These are phyloP conservation scores for Auricularia auricula-judae DNA, from an alignment of 768 basidiomycete species.

Conservation along the genomic window DNA sequence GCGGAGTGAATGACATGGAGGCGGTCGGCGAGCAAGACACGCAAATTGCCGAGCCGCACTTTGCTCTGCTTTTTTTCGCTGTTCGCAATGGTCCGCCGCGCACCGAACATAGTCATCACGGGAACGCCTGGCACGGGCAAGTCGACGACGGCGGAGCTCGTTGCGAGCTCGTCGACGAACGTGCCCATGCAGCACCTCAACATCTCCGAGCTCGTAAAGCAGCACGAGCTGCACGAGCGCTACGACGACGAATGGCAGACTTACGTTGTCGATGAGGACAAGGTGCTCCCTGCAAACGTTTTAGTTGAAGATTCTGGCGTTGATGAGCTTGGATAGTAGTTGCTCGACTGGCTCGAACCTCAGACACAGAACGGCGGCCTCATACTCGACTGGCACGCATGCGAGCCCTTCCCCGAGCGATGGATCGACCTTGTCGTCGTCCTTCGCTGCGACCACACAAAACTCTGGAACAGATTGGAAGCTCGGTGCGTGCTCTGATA, in stretches of 20 bases:
- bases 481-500: conserved; percentile 44
- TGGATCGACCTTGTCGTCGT: conserved; percentile 96
- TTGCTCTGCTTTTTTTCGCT: neutral
- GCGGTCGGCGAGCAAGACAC: neutral
- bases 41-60: neutral
- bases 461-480: conserved; percentile 85
- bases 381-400: conserved; percentile 92
- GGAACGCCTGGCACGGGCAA: conserved; percentile 96
- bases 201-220: conserved; percentile 83
- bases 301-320: neutral
- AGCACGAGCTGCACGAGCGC: conserved; percentile 65
- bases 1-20: neutral
- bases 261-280: conserved; percentile 92
- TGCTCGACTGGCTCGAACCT: conserved; percentile 81
- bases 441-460: conserved; percentile 75
- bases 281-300: conserved; percentile 37
- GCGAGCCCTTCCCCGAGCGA: conserved; percentile 87
- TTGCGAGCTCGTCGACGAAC: conserved; percentile 53
- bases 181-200: conserved; percentile 73
- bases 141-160: conserved; percentile 82
- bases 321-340: conserved; percentile 32
- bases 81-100: neutral
- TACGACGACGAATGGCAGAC: conserved; percentile 94
- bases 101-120: conserved; percentile 60
- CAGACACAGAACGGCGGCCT: conserved; percentile 58